These are phyloP conservation scores for Aspergillus bridgeri DNA, from an alignment of 495 filamentous ascomycete genomes.

Conservation along the genomic window DNA sequence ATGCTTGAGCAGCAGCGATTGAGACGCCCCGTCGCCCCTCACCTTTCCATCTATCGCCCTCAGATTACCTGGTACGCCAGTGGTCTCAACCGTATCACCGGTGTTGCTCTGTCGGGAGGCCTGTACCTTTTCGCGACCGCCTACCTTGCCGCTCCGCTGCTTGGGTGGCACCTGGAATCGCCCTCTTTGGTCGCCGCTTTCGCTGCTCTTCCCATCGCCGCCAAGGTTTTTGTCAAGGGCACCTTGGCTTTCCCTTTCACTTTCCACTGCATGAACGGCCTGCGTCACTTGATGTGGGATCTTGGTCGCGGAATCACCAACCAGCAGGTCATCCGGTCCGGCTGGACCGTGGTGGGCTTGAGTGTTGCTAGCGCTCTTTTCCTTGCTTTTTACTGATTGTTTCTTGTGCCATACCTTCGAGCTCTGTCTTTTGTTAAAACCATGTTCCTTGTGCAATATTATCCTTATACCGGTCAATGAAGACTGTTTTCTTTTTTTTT, in stretches of 20 bases:
- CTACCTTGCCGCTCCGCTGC: constrained; percentile 76
- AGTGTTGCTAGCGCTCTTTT: constrained; percentile 58
- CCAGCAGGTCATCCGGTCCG: constrained; percentile 66
- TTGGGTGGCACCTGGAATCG: constrained; percentile 84
- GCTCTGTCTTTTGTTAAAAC: constrained; percentile 23
- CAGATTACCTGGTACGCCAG: constrained; percentile 83
- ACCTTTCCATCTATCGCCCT: constrained; percentile 84
- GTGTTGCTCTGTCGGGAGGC: constrained; percentile 62
- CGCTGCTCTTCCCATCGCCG: constrained; percentile 63
- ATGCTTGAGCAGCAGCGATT: constrained; percentile 85
- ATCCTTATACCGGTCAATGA: constrained; percentile 19
- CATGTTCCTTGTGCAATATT: constrained; percentile 23
- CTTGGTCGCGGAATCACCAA: constrained; percentile 64
- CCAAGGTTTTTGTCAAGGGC: constrained; percentile 72
- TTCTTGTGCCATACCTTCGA: constrained; percentile 41
- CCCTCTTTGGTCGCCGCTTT: constrained; percentile 74
- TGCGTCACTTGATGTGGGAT: constrained; percentile 92
- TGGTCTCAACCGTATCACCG: constrained; percentile 76
- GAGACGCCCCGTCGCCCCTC: constrained; percentile 79
- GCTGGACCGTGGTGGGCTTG: constrained; percentile 70
- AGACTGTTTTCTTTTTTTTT: constrained; percentile 18
- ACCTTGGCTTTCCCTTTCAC: constrained; percentile 75
- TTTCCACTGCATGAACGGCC: constrained; percentile 81
- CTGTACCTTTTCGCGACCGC: constrained; percentile 81
- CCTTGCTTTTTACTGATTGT: constrained; percentile 55